Conservation (phyloP, 345 rosid species). For the Pistacia vera region DNA sequence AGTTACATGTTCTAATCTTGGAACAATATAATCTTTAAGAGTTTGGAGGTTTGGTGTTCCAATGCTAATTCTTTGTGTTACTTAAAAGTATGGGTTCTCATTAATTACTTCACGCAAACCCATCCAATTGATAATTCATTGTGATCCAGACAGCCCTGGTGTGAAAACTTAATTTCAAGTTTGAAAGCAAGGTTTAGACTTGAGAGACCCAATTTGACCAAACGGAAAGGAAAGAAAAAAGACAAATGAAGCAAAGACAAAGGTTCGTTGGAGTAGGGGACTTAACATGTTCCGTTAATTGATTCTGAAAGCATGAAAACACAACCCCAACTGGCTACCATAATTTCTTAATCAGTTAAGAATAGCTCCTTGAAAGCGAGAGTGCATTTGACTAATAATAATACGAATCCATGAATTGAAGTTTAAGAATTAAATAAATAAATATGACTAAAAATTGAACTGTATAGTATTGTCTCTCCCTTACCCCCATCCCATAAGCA, state of each 20-base stretch:
- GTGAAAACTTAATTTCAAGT: too few relatives aligned
- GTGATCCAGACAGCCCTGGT: too few relatives aligned
- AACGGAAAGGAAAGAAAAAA: not conserved
- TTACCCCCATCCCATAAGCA: slow-evolving; percentile 1
- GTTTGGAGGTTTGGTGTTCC: too few relatives aligned
- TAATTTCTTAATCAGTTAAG: not conserved
- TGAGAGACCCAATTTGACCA: too few relatives aligned
- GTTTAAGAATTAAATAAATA: not conserved
- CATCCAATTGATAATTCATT: too few relatives aligned
- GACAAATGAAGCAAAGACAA: not conserved
- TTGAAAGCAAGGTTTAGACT: not conserved
- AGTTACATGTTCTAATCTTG: too few relatives aligned
- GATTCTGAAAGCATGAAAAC: slow-evolving; percentile 1
- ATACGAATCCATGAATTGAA: not conserved
- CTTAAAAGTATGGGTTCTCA: too few relatives aligned
- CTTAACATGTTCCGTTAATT: slow-evolving; percentile 1
- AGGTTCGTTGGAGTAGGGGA: not conserved
- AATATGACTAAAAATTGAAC: slow-evolving; percentile 2
- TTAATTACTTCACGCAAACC: too few relatives aligned
- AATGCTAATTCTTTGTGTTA: too few relatives aligned
- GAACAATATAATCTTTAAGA: too few relatives aligned
- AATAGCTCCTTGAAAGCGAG: not conserved
- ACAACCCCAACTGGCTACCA: not conserved
- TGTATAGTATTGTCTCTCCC: not conserved
- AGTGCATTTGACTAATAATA: not conserved